Base-by-base conservation (phyloP, 73 alveolate species). In the Stentor roeselii region DNA sequence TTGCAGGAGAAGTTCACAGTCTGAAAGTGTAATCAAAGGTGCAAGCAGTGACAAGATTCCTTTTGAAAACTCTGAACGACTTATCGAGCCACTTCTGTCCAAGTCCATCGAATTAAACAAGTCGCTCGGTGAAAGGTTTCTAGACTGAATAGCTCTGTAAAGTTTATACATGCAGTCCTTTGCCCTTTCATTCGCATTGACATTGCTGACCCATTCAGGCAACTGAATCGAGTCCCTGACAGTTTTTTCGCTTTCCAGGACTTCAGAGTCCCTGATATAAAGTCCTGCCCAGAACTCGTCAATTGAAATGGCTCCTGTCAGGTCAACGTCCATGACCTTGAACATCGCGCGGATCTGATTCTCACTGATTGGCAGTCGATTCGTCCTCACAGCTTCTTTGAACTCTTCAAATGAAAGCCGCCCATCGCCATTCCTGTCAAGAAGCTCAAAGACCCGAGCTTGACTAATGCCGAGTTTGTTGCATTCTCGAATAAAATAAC, bases 371-470 rank as follows among this genome's bases (percentile, higher is more conserved):
- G 80, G 80, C 50, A 67, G 42, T 21, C 34, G 21, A 21, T 21
- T 21, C 27, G 21, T 40, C 34, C 11, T 21, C 0, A 67, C 37
- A 21, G 80, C 80, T 1, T 32, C 34, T 1, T 30, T 32, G 41
- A 88, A 84, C 82, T 88, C 93, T 60, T 88, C 93, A 30, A 77
- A 21, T 3, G 88, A 36, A 32, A 88, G 77, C 4, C 50, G 14
- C 36, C 93, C 93, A 42, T 78, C 86, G 30, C 80, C 78, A 78
- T 88, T 87, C 14, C 77, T 38, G 78, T 88, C 93, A 21, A 88
- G 42, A 0, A 36, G 76, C 37, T 21, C 11, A 42, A 89, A 88
- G 78, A 83, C 83, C 36, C 88, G 75, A 61, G 39, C 41, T 67
- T 67, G 42, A 2, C 34, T 21, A 2, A 67, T 67, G 41, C 80